phyloP scores from a whole-genome alignment of 176 grass and related monocot genomes.

The Saccharum officinarum region DNA sequence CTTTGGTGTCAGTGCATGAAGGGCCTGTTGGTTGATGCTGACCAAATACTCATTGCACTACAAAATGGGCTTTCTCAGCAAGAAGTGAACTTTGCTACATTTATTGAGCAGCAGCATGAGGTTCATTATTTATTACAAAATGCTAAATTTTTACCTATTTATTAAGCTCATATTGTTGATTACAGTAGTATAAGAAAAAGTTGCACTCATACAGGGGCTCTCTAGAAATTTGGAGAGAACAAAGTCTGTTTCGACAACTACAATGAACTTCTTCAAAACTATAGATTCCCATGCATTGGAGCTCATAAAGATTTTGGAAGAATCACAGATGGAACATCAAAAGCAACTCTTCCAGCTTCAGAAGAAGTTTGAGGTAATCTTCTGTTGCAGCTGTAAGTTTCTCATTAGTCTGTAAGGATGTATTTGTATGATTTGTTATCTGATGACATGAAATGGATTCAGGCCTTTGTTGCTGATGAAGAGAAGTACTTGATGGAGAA shows the following conservation, averaged over 20 bases:
- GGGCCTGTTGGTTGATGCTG: conserved; percentile 58
- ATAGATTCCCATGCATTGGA: conserved; percentile 65
- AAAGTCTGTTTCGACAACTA: conserved; percentile 67
- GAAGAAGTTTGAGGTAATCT: conserved; percentile 75
- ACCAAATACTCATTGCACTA: conserved; percentile 56
- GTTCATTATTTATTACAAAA: conserved; percentile 37
- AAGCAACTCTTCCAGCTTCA: conserved; percentile 63
- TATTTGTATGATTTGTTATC: background rate
- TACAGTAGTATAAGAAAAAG: conserved; percentile 23
- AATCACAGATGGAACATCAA: conserved; percentile 59
- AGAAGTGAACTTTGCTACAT: conserved; percentile 56
- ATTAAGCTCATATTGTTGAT: conserved; percentile 1
- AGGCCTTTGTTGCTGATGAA: conserved; percentile 72
- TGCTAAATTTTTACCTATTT: background rate
- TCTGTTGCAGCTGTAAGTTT: conserved; percentile 9
- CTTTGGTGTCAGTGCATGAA: conserved; percentile 58
- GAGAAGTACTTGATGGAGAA: conserved; percentile 76
- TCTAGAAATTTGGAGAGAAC: conserved; percentile 64
- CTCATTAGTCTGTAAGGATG: background rate
- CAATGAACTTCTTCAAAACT: conserved; percentile 57
- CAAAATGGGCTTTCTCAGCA: conserved; percentile 55
- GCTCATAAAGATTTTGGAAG: conserved; percentile 62
- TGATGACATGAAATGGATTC: conserved; percentile 29
- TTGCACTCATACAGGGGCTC: conserved; percentile 50
- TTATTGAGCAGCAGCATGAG: conserved; percentile 64